phyloP scores from a whole-genome alignment of 176 grass and related monocot species.

The Stipa capillata region DNA sequence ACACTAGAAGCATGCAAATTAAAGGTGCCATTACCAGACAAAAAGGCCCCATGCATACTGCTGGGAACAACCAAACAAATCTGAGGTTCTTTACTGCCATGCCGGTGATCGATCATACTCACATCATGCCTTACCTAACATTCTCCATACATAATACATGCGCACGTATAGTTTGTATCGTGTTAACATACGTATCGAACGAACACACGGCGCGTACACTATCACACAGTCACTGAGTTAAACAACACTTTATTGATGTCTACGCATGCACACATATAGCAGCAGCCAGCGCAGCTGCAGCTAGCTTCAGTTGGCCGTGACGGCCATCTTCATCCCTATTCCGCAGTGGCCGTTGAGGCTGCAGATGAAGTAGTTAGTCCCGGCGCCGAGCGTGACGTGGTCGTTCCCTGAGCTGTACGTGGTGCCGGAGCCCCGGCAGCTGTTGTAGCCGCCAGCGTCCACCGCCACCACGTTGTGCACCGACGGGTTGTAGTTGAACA shows the following conservation, averaged over 20 bases:
- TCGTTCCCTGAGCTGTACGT: constrained; percentile 52
- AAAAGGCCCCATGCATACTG: not conserved
- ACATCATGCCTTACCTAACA: constrained; percentile 19
- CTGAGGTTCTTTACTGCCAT: not conserved
- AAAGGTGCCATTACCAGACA: not conserved
- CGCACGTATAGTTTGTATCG: not conserved
- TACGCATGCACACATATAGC: not conserved
- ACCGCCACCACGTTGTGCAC: constrained; percentile 75
- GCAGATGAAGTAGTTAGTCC: constrained; percentile 83
- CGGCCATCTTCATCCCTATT: constrained; percentile 65
- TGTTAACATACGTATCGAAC: not conserved
- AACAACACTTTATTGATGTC: not conserved
- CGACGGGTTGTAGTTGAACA: constrained; percentile 56
- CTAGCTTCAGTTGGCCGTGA: constrained; percentile 27
- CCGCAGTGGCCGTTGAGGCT: constrained; percentile 51
- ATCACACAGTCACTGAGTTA: not conserved
- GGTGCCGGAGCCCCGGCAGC: constrained; percentile 42
- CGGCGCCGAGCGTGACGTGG: constrained; percentile 35
- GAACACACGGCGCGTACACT: not conserved
- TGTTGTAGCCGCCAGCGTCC: constrained; percentile 41
- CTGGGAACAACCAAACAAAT: not conserved
- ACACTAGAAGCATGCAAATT: not conserved
- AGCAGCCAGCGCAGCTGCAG: not conserved
- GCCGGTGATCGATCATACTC: not conserved
- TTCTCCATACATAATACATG: not conserved